A percentile compares a stretch with the other conserved stretches of the same genome.
phyloP scores from a whole-genome alignment of 2,329 filamentous ascomycete species.

The Penicillium glabrum region DNA sequence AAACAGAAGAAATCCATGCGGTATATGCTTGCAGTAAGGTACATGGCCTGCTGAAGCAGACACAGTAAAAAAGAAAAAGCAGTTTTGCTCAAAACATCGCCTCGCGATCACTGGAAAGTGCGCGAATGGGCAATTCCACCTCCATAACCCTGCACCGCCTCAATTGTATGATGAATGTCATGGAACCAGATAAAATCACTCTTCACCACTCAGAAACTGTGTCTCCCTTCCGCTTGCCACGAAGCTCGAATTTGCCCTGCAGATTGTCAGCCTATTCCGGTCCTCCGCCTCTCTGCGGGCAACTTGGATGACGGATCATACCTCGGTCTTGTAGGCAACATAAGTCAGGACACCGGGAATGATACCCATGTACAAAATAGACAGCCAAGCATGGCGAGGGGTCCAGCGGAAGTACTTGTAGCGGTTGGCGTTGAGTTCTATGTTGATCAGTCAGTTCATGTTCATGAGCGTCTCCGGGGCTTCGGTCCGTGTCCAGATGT shows the following conservation, averaged over 20 bases:
- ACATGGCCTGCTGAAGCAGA: constrained; percentile 22
- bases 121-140: not conserved
- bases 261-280: constrained; percentile 15
- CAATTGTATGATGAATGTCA: not conserved
- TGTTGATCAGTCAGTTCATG: constrained; percentile 11
- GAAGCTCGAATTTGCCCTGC: constrained; percentile 82
- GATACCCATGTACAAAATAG: constrained; percentile 71
- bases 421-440: constrained; percentile 80
- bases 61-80: constrained; percentile 6
- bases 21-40: constrained; percentile 35
- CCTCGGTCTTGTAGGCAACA: constrained; percentile 78
- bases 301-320: constrained; percentile 54
- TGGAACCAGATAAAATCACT: not conserved
- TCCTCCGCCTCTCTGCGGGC: not conserved
- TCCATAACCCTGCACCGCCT: not conserved
- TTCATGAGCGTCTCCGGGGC: not conserved
- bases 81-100: constrained; percentile 1
- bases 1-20: constrained; percentile 28
- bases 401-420: constrained; percentile 98
- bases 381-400: constrained; percentile 73
- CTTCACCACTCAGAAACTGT: constrained; percentile 73
- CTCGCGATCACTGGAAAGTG: not conserved
- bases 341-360: constrained; percentile 71
- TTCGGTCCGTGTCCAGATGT: not conserved
- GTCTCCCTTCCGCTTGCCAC: constrained; percentile 87